Evolutionary conservation across 2,329 filamentous ascomycete species (phyloP).

Genomic region (Macrophomina pseudophaseolina): DNA sequence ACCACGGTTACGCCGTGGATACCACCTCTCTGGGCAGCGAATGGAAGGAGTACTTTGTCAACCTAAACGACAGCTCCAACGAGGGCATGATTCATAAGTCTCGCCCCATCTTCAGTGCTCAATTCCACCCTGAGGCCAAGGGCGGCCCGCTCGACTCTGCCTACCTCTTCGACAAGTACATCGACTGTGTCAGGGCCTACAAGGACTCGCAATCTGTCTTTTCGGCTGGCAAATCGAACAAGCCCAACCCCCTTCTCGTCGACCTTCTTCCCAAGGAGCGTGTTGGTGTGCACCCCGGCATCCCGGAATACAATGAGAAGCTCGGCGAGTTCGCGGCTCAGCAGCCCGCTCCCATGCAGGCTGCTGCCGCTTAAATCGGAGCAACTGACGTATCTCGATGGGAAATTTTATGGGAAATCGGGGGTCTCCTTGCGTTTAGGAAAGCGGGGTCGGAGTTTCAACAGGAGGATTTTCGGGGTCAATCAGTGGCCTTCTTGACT

Average conservation of each 20-base stretch:
- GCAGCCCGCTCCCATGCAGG: constrained; percentile 25
- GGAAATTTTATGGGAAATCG: not conserved
- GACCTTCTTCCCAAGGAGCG: constrained; percentile 93
- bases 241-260: constrained; percentile 83
- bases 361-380: constrained; percentile 40
- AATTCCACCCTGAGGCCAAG: constrained; percentile 99
- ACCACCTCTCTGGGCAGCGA: constrained; percentile 78
- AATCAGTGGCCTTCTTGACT: not conserved
- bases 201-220: constrained; percentile 80
- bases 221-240: constrained; percentile 77
- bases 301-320: constrained; percentile 35
- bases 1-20: constrained; percentile 97
- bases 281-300: constrained; percentile 72
- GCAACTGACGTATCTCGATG: not conserved
- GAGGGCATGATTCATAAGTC: constrained; percentile 97
- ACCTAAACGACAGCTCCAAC: constrained; percentile 96
- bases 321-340: constrained; percentile 23
- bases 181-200: constrained; percentile 86
- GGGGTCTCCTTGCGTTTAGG: constrained; percentile 4
- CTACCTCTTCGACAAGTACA: constrained; percentile 95
- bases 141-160: constrained; percentile 94
- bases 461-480: not conserved
- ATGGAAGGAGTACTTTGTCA: constrained; percentile 98
- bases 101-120: constrained; percentile 95
- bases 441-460: not conserved